Evolutionary conservation across 495 filamentous ascomycete species (phyloP).

Genomic region (Penicillium simplicissimum): DNA sequence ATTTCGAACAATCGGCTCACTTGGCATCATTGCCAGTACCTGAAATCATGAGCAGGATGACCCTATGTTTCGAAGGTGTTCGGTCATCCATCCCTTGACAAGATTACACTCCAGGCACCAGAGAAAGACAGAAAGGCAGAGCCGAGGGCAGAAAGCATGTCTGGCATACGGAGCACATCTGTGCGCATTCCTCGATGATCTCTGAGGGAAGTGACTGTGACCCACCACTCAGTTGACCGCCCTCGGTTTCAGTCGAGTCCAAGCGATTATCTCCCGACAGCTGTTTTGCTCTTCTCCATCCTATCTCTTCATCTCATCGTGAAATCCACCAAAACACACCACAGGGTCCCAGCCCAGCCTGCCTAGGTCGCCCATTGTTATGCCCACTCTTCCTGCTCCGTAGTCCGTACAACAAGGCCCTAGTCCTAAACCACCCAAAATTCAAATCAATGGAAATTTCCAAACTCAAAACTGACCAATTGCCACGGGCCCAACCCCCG

Average conservation of each 20-base stretch:
- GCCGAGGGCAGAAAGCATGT: not conserved
- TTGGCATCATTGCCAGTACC: not conserved
- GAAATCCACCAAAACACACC: not conserved
- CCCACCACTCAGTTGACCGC: too few species aligned
- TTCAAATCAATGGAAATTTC: constrained; percentile 21
- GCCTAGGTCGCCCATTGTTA: too few species aligned
- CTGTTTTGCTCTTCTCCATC: not conserved
- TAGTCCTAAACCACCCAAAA: not conserved
- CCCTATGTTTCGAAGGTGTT: not conserved
- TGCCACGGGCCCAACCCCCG: constrained; percentile 13
- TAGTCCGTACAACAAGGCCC: not conserved
- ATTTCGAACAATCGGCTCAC: not conserved
- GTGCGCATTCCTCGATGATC: constrained; percentile 3
- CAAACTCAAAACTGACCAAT: constrained; percentile 34
- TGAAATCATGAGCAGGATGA: not conserved
- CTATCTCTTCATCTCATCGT: not conserved
- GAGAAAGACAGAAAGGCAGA: not conserved
- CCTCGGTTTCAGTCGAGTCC: not conserved
- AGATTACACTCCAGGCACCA: not conserved
- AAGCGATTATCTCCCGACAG: not conserved
- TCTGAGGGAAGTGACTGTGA: not conserved
- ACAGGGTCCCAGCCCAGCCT: too few species aligned
- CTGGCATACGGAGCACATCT: not conserved
- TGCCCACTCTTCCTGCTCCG: not conserved
- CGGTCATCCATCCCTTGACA: not conserved